phyloP scores from a whole-genome alignment of 129 eudicot species.

The Saussurea involucrata region DNA sequence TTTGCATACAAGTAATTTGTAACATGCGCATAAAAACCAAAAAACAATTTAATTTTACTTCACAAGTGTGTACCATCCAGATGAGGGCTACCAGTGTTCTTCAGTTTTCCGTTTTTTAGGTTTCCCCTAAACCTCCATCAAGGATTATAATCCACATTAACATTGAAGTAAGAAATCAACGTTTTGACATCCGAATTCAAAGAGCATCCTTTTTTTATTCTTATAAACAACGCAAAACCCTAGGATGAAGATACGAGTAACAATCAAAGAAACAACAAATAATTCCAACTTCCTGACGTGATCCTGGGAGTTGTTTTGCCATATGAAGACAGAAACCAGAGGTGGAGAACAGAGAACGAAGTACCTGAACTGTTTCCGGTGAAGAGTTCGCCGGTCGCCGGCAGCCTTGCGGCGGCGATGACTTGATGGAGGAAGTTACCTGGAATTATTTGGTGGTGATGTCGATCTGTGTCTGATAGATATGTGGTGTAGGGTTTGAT shows the following conservation, averaged over 20 bases:
- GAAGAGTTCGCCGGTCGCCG: background rate
- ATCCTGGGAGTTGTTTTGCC: background rate
- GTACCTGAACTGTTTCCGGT: background rate
- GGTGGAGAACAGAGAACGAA: background rate
- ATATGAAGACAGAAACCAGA: background rate
- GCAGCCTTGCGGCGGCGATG: background rate
- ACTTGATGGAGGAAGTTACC: background rate
- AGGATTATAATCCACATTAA: background rate
- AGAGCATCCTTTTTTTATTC: background rate
- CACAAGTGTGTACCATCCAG: no score
- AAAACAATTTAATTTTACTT: no score
- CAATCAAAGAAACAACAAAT: background rate
- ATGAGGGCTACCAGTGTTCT: no score
- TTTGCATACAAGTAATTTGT: no score
- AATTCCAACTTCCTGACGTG: background rate
- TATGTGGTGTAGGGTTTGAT: no score
- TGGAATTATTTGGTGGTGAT: no score
- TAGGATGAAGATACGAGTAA: background rate
- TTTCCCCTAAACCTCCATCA: no score
- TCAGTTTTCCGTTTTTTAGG: no score
- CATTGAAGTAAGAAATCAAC: background rate
- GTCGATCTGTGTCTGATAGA: no score
- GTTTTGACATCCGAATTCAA: background rate
- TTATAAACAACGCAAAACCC: background rate
- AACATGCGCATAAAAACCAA: no score